Conservation (phyloP, 75 land plant species). For the Ceratopteris richardii region DNA sequence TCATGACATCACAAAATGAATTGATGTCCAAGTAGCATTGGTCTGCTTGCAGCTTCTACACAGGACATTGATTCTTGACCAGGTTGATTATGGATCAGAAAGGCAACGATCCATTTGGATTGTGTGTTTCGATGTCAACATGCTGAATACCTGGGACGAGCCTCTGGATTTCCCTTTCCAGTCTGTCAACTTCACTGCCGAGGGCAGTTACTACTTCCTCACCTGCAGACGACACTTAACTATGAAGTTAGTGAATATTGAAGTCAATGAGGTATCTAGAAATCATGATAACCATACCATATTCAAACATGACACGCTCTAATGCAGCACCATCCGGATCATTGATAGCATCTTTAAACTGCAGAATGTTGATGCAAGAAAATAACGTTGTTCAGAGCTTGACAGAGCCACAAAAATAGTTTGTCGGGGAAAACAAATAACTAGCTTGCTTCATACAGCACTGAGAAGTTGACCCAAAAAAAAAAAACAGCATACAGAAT, state of each 20-base stretch:
- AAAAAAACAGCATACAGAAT: no score
- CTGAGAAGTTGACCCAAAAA: no score
- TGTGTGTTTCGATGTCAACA: conserved; percentile 97
- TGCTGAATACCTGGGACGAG: conserved; percentile 93
- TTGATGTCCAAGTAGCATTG: no score
- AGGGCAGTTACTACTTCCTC: conserved; percentile 88
- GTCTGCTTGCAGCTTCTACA: no score
- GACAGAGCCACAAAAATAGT: not conserved
- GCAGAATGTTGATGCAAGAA: no score
- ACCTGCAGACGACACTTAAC: conserved; percentile 54
- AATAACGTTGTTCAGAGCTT: no score
- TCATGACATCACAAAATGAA: no score
- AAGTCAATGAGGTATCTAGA: no score
- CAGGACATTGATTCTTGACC: no score
- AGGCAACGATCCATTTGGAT: conserved; percentile 46
- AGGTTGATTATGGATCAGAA: no score
- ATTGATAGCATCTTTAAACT: conserved; percentile 80
- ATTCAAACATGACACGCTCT: conserved; percentile 61
- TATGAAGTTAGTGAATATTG: no score
- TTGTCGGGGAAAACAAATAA: not conserved
- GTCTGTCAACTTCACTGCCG: conserved; percentile 89
- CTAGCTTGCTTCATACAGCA: not conserved
- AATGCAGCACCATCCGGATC: conserved; percentile 51
- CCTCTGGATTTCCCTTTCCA: conserved; percentile 84
- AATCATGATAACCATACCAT: conserved; percentile 43